Percentiles rank a stretch among this genome's conserved stretches.
phyloP scores from a whole-genome alignment of 805 yeast genomes.

The Candida maris region DNA sequence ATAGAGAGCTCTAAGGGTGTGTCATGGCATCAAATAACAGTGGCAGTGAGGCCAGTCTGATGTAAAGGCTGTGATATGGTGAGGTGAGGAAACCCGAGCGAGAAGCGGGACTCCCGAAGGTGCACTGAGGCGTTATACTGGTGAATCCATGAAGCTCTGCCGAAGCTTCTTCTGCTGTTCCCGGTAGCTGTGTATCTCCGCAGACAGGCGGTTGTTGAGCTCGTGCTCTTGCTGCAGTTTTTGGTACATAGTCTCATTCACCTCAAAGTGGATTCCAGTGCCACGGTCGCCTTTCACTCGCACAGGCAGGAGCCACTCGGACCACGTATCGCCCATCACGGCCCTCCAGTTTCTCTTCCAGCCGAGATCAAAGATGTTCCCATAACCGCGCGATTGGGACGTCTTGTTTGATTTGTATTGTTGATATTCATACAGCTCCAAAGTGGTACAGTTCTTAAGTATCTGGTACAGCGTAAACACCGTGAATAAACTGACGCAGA shows the following conservation, averaged over 20 bases:
- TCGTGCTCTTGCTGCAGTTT: slow-evolving; percentile 38
- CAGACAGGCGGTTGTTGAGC: slow-evolving; percentile 43
- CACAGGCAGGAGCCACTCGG: slow-evolving; percentile 71
- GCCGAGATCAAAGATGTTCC: slow-evolving; percentile 80
- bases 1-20: too few relatives aligned
- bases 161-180: slow-evolving; percentile 20
- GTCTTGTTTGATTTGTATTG: slow-evolving; percentile 42
- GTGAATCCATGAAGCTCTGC: too few relatives aligned
- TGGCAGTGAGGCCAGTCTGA: too few relatives aligned
- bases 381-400: slow-evolving; percentile 40
- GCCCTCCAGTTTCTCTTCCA: slow-evolving; percentile 53
- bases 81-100: too few relatives aligned
- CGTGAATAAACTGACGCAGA: slow-evolving; percentile 57
- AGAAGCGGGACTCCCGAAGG: too few relatives aligned
- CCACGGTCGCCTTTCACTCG: slow-evolving; percentile 20
- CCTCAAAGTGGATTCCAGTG: slow-evolving; percentile 51
- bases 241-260: slow-evolving; percentile 40
- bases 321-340: slow-evolving; percentile 68
- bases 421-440: slow-evolving; percentile 64
- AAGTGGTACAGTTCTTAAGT: slow-evolving; percentile 67
- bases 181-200: slow-evolving; percentile 34
- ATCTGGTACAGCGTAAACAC: slow-evolving; percentile 58
- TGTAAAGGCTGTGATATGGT: too few relatives aligned
- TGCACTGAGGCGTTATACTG: too few relatives aligned
- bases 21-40: too few relatives aligned